Base-by-base conservation (phyloP, 2,329 filamentous ascomycete genomes). In the Clarireedia monteithiana region DNA sequence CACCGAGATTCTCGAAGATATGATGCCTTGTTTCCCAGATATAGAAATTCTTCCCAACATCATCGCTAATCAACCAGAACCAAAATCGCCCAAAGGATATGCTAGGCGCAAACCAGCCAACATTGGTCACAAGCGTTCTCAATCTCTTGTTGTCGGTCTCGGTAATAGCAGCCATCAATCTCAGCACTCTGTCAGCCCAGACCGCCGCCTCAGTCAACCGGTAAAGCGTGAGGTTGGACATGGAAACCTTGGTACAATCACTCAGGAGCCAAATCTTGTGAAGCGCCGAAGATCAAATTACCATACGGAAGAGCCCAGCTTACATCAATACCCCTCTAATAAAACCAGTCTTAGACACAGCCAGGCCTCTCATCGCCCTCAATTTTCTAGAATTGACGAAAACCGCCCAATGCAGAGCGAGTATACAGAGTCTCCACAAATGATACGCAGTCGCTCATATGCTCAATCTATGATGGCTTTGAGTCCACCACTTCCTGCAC, bases 21-120 rank as follows among this genome's bases (percentile, higher is more conserved):
- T 64, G 3, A 62, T 70, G 47, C 62, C 68, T 4, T 67, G 65
- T 39, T 73, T 73, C 54, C 71, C 71, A 0, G 71, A 73, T 52
- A 68, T 73, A 42, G 71, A 73, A 53, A 67, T 73, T 46, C 62
- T 73, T 9, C 71, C 71, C 0, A 72, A 72, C 34, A 68, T 70
- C 38, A 53, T 61, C 6, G 60, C 64, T 2, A 64, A 68, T 23
- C 50, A 61, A 23, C 63, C 67, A 0, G 63, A 66, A 45, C 58
- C 64, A 1, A 66, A 66, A 40, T 64, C 65, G 2, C 63, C 67
- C 1, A 69, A 67, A 51, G 64, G 63, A 12, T 66, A 65, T 42
- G 56, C 61, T 0, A 67, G 65, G 60, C 58, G 63, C 49, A 55
- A 53, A 17, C 20, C 54, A 27, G 50, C 51, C 53, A 40, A 45